Conservation (phyloP, 2,329 filamentous ascomycete genomes). For the Lachnellula occidentalis region DNA sequence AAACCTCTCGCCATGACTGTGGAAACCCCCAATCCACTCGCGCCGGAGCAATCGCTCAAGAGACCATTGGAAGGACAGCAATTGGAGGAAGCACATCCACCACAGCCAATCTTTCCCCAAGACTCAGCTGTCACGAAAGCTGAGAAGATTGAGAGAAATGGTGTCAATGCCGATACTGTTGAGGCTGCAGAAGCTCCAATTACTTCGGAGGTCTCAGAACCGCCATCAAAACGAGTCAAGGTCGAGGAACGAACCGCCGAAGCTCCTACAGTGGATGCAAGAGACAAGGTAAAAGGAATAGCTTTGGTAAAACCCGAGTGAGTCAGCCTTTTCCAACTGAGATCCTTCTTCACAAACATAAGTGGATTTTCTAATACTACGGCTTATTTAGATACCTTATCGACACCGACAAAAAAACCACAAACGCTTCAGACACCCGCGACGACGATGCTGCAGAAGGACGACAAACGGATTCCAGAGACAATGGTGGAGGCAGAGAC, state of each 20-base stretch:
- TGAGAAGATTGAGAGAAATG: slow-evolving; percentile 26
- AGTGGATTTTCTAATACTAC: neutral
- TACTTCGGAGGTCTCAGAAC: slow-evolving; percentile 28
- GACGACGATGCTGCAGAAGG: slow-evolving; percentile 53
- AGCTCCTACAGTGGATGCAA: slow-evolving; percentile 12
- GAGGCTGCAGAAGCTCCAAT: slow-evolving; percentile 25
- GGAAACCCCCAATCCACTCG: slow-evolving; percentile 13
- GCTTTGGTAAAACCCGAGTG: slow-evolving; percentile 30
- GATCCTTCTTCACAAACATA: neutral
- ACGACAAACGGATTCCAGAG: slow-evolving; percentile 23
- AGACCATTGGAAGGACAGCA: slow-evolving; percentile 16
- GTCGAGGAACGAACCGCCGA: slow-evolving; percentile 33
- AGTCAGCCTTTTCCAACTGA: slow-evolving; percentile 9
- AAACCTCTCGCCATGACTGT: slow-evolving; percentile 16
- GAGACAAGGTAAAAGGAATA: slow-evolving; percentile 28
- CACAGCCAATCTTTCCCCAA: slow-evolving; percentile 22
- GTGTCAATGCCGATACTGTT: slow-evolving; percentile 22
- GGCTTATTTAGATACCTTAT: slow-evolving; percentile 27
- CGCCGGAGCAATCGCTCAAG: slow-evolving; percentile 26
- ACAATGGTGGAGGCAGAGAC: slow-evolving; percentile 36
- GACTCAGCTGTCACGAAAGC: slow-evolving; percentile 29
- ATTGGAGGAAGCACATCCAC: slow-evolving; percentile 17
- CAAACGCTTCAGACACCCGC: slow-evolving; percentile 25
- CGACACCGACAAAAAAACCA: slow-evolving; percentile 13
- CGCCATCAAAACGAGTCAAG: slow-evolving; percentile 56